Evolutionary conservation across 257 asterid genomes (phyloP), one percentile per base, ranked within the genome.

Genomic region (Lycium barbarum): DNA sequence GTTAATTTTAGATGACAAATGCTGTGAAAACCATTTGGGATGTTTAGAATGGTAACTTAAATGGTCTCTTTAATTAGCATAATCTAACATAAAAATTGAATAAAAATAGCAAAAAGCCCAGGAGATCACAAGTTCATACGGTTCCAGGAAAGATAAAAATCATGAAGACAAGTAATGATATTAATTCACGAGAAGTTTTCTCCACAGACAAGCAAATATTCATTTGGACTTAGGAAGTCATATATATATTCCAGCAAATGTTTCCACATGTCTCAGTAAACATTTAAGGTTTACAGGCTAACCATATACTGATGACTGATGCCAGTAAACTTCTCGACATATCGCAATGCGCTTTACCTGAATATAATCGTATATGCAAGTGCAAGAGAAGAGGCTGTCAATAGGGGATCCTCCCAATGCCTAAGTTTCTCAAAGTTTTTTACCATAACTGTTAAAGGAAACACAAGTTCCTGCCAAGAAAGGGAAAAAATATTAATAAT

Each of bases 381-480:
- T 81, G 87, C 97, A 79, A 97, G 96, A 89, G 94, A 95, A 47
- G 99, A 88, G 68, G 98, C 92, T 4, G 99, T 97, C 73, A 92
- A 92, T 10, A 87, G 88, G 49, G 99, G 99, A 84, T 97, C 97
- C 9, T 97, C 98, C 99, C 99, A 97, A 51, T 89, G 89, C 88
- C 98, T 89, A 17, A 97, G 92, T 80, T 92, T 86, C 82, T 97
- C 98, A 26, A 95, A 91, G 87, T 87, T 93, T 70, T 87, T 89
- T 6, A 90, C 93, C 26, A 90, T 82, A 82, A 93, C 35, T 82
- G 96, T 92, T 83, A 94, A 72, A 73, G 99, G 99, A 86, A 97
- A 92, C 84, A 92, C 87, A 62, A 97, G 98, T 89, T 97, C 99
- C 99, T 96, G 91, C 43, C 81, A 51, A 86, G 67, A 78, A 53